Conservation (phyloP, 768 basidiomycete genomes). For the Suillus hirtellus region DNA sequence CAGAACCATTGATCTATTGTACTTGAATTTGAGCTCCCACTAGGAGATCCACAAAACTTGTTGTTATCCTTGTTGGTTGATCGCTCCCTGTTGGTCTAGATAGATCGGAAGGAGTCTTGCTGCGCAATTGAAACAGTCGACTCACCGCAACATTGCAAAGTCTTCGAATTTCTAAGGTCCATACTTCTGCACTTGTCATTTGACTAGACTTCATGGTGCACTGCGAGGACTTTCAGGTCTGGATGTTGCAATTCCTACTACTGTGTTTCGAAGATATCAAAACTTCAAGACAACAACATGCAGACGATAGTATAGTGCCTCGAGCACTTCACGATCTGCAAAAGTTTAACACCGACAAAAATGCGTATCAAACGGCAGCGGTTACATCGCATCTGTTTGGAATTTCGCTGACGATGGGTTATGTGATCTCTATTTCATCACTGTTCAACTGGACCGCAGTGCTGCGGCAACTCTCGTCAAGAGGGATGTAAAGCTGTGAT, state of each 20-base stretch:
- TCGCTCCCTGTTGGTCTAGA: background rate
- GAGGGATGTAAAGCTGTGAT: background rate
- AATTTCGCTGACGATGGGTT: background rate
- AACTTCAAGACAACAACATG: background rate
- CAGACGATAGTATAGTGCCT: background rate
- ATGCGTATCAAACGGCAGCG: background rate
- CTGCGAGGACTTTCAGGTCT: background rate
- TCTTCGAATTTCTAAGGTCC: background rate
- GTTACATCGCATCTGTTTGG: background rate
- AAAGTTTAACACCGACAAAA: background rate
- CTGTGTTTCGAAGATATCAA: background rate
- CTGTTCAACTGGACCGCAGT: background rate
- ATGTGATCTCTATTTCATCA: background rate
- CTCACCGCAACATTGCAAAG: background rate
- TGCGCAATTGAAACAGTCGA: background rate
- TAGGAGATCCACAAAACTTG: background rate
- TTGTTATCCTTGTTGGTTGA: background rate
- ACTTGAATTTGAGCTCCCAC: background rate
- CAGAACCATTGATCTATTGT: background rate
- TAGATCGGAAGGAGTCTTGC: background rate
- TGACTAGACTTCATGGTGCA: background rate
- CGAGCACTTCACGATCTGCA: background rate
- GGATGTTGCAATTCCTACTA: background rate
- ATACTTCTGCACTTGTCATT: background rate
- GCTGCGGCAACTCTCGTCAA: background rate